Evolutionary conservation across 2,329 filamentous ascomycete species (phyloP).

Genomic region (Zopfia rhizophila): DNA sequence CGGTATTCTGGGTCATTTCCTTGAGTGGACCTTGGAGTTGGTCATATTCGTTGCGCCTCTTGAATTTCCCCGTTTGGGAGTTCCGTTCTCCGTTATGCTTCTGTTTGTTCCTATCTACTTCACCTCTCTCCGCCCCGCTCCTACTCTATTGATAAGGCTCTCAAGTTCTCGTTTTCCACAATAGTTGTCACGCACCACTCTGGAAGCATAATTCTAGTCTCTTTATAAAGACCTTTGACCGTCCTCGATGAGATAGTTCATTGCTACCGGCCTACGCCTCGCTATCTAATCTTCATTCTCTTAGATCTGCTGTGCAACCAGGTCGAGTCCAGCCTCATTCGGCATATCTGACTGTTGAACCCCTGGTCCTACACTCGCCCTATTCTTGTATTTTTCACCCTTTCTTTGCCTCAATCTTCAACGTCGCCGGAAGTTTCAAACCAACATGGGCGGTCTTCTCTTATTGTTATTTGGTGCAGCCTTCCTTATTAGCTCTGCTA

Average conservation of each 20-base stretch:
- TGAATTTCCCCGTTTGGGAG: conserved; percentile 16
- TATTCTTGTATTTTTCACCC: not conserved
- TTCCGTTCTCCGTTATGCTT: conserved; percentile 8
- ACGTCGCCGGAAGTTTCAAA: conserved; percentile 1
- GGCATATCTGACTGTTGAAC: conserved; percentile 14
- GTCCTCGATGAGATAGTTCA: conserved; percentile 20
- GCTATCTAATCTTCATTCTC: conserved; percentile 17
- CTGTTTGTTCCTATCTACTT: conserved; percentile 18
- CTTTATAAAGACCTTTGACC: conserved; percentile 12
- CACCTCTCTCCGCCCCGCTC: conserved; percentile 27
- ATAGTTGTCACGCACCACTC: conserved; percentile 1
- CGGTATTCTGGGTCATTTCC: conserved; percentile 6
- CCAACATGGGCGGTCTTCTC: conserved; percentile 34
- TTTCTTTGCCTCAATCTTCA: not conserved
- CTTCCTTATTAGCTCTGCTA: conserved; percentile 39
- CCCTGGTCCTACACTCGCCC: conserved; percentile 1
- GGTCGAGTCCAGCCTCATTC: conserved; percentile 24
- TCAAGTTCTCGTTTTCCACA: conserved; percentile 13
- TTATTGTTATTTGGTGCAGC: conserved; percentile 41
- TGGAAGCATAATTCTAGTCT: conserved; percentile 1
- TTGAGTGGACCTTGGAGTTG: conserved; percentile 19
- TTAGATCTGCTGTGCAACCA: conserved; percentile 29
- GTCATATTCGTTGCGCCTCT: conserved; percentile 12
- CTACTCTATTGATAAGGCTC: conserved; percentile 27
- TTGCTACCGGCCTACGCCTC: conserved; percentile 18